Conservation (phyloP, 1,139 yeast genomes). For the Yamadazyma aaseri region DNA sequence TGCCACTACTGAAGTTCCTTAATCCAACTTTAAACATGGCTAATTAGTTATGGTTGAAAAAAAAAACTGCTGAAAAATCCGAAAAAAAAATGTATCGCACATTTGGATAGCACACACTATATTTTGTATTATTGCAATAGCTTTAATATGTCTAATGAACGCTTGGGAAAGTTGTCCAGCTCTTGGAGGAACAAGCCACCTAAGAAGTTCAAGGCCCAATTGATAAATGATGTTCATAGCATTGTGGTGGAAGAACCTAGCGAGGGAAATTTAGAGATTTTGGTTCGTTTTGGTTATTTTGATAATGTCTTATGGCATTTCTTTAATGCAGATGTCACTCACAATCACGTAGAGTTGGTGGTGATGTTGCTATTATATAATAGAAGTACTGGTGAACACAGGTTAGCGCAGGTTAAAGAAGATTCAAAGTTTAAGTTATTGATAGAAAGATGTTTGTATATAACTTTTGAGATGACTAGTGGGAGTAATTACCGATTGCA, state of each 20-base stretch:
- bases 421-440: background rate
- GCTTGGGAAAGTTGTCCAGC: background rate
- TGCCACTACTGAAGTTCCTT: conserved; percentile 3
- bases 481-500: conserved; percentile 11
- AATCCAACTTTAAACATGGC: conserved; percentile 3
- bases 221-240: conserved; percentile 24
- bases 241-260: conserved; percentile 7
- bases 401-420: background rate
- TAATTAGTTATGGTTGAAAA: too few relatives aligned
- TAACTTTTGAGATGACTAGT: conserved; percentile 12
- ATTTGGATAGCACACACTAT: conserved; percentile 1
- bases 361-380: conserved; percentile 18
- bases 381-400: conserved; percentile 3
- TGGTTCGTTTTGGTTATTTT: conserved; percentile 22
- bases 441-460: conserved; percentile 11
- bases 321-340: conserved; percentile 37
- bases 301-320: conserved; percentile 36
- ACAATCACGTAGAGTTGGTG: conserved; percentile 38
- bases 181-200: conserved; percentile 5
- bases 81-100: conserved; percentile 2
- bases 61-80: conserved; percentile 3
- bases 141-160: conserved; percentile 2
- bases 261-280: conserved; percentile 13
- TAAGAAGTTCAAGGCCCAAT: conserved; percentile 12
- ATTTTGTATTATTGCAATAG: background rate